Percentiles rank a stretch among this genome's conserved stretches.
Evolutionary conservation across 2,329 filamentous ascomycete genomes (phyloP).

Genomic region (Cladosporium sp.): DNA sequence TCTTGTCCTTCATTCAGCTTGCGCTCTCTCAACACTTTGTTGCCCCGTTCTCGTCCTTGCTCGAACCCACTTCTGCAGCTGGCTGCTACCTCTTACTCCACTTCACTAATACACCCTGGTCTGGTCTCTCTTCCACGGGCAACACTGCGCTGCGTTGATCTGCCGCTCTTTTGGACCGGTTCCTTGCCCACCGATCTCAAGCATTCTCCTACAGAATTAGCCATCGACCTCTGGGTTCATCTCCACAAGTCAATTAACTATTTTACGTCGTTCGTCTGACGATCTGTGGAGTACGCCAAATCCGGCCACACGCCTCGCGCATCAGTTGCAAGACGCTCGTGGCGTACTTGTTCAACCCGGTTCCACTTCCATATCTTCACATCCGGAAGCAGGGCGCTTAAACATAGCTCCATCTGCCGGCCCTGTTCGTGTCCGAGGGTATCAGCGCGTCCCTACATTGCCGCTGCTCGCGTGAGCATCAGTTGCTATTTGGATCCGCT

Average conservation of each 20-base stretch:
- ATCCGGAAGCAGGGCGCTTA: background rate
- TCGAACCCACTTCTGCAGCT: conserved; percentile 8
- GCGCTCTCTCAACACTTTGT: background rate
- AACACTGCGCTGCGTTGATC: background rate
- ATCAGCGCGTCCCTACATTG: no score
- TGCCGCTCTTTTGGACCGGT: background rate
- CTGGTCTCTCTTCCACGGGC: background rate
- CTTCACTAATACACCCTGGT: conserved; percentile 8
- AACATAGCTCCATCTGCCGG: background rate
- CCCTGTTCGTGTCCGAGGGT: no score
- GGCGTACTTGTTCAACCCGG: background rate
- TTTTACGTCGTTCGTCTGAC: background rate
- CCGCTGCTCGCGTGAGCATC: background rate
- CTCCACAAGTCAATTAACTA: background rate
- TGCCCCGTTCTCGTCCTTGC: background rate
- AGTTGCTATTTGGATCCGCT: background rate
- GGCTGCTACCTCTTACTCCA: conserved; percentile 9
- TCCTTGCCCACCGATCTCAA: no score
- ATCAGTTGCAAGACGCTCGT: background rate
- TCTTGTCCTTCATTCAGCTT: background rate
- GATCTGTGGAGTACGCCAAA: background rate
- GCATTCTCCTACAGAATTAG: background rate
- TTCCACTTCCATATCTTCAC: background rate
- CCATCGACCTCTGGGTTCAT: background rate
- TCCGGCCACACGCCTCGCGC: background rate